These are phyloP conservation scores for Zasmidium angulare DNA, from an alignment of 2,329 filamentous ascomycete species.

Conservation along the genomic window DNA sequence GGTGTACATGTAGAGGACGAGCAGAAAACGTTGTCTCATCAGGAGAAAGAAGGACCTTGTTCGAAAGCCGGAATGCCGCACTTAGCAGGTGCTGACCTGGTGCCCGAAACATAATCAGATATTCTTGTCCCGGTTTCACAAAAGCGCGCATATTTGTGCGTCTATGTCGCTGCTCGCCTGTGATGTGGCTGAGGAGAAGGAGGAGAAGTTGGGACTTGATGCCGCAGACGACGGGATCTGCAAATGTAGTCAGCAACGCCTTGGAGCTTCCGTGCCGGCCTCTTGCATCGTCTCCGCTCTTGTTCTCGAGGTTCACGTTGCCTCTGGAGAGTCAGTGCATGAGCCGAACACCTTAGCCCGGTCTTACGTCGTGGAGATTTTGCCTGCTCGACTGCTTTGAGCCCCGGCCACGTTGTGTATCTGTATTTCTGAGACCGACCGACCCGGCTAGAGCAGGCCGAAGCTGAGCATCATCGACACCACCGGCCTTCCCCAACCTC, in stretches of 20 bases:
- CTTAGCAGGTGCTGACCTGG: neutral
- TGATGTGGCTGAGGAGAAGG: neutral
- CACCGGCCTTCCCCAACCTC: neutral
- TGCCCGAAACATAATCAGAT: neutral
- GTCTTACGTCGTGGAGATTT: neutral
- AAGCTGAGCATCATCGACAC: neutral
- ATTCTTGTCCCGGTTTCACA: neutral
- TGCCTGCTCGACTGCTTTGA: neutral
- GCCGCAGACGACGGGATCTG: no score
- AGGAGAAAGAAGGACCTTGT: neutral
- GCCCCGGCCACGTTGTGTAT: neutral
- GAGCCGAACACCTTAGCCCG: no score
- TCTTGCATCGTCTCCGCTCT: neutral
- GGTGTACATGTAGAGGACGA: neutral
- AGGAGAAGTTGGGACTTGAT: no score
- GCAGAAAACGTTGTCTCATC: neutral
- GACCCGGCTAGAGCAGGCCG: no score
- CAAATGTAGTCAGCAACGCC: conserved; percentile 1
- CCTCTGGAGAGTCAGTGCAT: no score
- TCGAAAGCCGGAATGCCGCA: neutral
- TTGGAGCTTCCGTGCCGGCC: neutral
- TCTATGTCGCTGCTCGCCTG: neutral
- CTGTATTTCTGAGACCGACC: no score
- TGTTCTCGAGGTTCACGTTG: neutral
- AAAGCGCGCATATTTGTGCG: no score